These are phyloP conservation scores for Ascosphaera acerosa DNA, from an alignment of 2,329 filamentous ascomycete species.

Conservation along the genomic window DNA sequence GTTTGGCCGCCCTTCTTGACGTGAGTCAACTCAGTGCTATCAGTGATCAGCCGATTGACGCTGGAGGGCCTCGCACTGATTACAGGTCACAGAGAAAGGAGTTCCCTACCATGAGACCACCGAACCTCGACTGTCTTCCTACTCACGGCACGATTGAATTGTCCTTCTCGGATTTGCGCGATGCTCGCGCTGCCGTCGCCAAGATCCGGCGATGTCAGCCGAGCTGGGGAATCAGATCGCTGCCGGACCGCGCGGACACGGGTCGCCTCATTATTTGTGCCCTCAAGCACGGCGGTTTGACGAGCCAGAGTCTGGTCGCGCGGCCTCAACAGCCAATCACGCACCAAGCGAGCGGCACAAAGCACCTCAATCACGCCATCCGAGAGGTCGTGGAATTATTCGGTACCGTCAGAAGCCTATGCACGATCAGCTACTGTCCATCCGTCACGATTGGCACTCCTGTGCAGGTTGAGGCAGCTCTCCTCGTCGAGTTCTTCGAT, in stretches of 20 bases:
- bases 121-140: conserved; percentile 14
- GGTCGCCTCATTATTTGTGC: conserved; percentile 17
- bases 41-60: neutral
- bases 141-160: conserved; percentile 24
- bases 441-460: conserved; percentile 11
- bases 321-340: conserved; percentile 18
- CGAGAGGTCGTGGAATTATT: conserved; percentile 14
- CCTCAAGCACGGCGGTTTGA: conserved; percentile 12
- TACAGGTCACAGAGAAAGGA: conserved; percentile 10
- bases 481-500: conserved; percentile 18
- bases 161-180: conserved; percentile 34
- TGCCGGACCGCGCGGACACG: conserved; percentile 23
- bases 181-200: conserved; percentile 27
- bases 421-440: conserved; percentile 9
- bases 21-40: conserved; percentile 9
- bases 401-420: conserved; percentile 16
- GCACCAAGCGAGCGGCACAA: conserved; percentile 9
- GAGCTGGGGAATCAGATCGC: conserved; percentile 24
- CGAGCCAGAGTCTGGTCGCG: conserved; percentile 31
- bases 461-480: too few species aligned
- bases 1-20: conserved; percentile 16
- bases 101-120: conserved; percentile 15
- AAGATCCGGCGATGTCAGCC: conserved; percentile 21
- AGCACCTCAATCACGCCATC: conserved; percentile 25
- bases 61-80: conserved; percentile 3